Base-by-base conservation (phyloP, 768 basidiomycete genomes). In the Hygrocybe punicea region DNA sequence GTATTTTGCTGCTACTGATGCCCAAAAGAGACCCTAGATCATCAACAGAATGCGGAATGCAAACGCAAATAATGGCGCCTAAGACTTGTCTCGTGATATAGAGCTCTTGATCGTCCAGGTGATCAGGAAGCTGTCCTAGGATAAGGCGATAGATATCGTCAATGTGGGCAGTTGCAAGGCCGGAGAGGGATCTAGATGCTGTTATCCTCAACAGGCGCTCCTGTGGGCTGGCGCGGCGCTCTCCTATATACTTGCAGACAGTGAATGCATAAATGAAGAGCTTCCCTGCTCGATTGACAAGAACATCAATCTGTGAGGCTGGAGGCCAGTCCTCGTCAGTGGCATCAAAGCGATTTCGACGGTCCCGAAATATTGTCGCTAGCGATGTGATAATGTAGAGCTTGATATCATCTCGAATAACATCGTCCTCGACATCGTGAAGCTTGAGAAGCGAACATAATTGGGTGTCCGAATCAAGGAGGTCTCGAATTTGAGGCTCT, bases 261-360 rank as follows among this genome's bases (percentile, higher is more conserved):
- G 61, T 62, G 13, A 57, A 37, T 7, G 64, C 62, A 65, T 65
- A 67, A 24, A 64, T 64, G 47, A 67, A 67, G 1, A 67, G 53
- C 1, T 61, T 63, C 16, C 52, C 54, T 2, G 65, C 49, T 11
- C 42, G 44, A 13, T 16, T 16, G 6, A 55, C 60, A 14, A 67
- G 37, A 6, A 5, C 17, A 1, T 51, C 39, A 19, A 42, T 19
- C 19, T 42, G 39, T 42, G 39, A 42, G 14, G 14, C 25, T 13
- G 58, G 63, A 8, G 64, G 64, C 64, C 64, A 65, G 2, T 25
- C 46, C 23, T 57, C 49, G 19, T 51, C 33, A 8, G 24, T 19
- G 14, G 24, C n/a, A 29, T 48, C 47, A 48, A 48, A 48, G 47
- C 21, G 14, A 25, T 21, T 25, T 48, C 25, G 47, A 14, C 47